phyloP scores from a whole-genome alignment of 805 yeast genomes.

The Barnettozyma salicaria region DNA sequence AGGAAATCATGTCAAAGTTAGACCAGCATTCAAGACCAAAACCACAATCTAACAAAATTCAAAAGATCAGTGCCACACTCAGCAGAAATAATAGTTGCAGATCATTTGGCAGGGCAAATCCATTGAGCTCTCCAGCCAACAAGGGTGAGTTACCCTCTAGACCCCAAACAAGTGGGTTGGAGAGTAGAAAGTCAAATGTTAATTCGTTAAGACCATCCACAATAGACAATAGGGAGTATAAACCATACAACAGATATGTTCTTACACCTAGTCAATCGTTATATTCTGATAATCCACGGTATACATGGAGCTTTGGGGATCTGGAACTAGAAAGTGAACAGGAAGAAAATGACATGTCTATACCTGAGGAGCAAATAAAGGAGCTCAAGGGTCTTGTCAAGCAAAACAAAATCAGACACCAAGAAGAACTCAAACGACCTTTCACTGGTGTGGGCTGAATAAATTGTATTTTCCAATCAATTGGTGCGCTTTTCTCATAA shows the following conservation, averaged over 20 bases:
- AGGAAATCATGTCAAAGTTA: background rate
- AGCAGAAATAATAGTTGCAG: conserved; percentile 1
- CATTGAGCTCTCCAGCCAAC: too few relatives aligned
- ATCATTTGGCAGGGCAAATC: background rate
- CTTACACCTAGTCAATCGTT: conserved; percentile 1
- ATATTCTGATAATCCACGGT: conserved; percentile 1
- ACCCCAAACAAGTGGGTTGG: too few relatives aligned
- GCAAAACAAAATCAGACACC: conserved; percentile 4
- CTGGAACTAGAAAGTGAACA: conserved; percentile 5
- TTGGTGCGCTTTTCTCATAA: too few relatives aligned
- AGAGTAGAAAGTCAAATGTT: too few relatives aligned
- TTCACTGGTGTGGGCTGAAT: conserved; percentile 1
- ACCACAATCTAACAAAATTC: too few relatives aligned
- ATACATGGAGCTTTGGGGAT: conserved; percentile 4
- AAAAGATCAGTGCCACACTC: too few relatives aligned
- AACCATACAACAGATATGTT: conserved; percentile 1
- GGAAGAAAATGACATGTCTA: background rate
- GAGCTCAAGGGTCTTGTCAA: conserved; percentile 3
- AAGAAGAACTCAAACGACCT: conserved; percentile 5
- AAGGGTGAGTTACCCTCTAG: too few relatives aligned
- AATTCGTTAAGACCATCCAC: background rate
- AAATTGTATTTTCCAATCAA: too few relatives aligned
- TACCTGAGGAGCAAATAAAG: background rate
- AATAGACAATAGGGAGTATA: background rate
- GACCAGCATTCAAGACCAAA: too few relatives aligned